These are phyloP conservation scores for Sclerotinia trifoliorum DNA, from an alignment of 2,329 filamentous ascomycete genomes.

Conservation along the genomic window DNA sequence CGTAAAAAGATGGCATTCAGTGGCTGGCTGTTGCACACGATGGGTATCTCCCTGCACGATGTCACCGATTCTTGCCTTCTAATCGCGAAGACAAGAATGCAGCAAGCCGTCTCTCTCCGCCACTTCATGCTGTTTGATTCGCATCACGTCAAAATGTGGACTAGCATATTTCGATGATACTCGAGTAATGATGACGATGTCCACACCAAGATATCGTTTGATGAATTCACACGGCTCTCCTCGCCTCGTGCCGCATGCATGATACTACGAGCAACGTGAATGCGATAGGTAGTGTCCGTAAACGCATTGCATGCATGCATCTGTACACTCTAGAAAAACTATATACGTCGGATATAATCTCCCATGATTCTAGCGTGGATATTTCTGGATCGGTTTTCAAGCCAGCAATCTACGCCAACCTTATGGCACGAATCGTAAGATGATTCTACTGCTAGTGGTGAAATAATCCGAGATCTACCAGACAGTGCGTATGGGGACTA, in stretches of 20 bases:
- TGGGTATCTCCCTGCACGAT: not conserved
- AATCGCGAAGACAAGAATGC: not conserved
- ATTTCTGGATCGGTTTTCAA: not conserved
- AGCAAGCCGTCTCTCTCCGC: not conserved
- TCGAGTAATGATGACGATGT: not conserved
- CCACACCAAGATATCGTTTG: not conserved
- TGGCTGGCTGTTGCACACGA: constrained; percentile 8
- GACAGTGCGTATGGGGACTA: constrained; percentile 3
- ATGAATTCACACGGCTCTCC: not conserved
- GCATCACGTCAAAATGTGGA: not conserved
- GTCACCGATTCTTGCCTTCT: not conserved
- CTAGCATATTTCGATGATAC: not conserved
- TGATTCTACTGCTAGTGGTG: not conserved
- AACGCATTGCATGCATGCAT: constrained; percentile 1
- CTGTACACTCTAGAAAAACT: not conserved
- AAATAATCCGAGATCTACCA: not conserved
- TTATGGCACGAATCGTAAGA: not conserved
- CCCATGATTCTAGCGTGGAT: not conserved
- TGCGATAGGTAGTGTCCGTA: not conserved
- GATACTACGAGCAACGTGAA: not conserved
- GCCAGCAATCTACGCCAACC: no score
- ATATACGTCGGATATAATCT: constrained; percentile 1
- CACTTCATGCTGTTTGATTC: not conserved
- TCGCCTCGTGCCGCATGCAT: not conserved
- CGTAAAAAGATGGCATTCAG: not conserved